phyloP scores from a whole-genome alignment of 164 flowering plant species.

The Piper betle region DNA sequence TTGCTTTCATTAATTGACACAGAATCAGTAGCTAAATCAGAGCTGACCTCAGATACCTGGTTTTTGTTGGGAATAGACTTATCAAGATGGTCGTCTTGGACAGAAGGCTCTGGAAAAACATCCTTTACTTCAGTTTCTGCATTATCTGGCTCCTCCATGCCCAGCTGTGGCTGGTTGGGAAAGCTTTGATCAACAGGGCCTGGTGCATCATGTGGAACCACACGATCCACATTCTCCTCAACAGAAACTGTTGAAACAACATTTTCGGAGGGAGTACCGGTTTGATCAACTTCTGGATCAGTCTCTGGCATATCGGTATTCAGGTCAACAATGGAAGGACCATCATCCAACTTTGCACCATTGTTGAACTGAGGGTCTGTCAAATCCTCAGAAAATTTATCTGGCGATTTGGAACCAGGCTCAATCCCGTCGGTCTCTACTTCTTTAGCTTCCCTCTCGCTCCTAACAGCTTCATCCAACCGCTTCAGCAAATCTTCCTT shows the following conservation, averaged over 20 bases:
- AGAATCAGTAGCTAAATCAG: conserved; percentile 77
- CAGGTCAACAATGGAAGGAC: conserved; percentile 13
- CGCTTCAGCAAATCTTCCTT: conserved; percentile 75
- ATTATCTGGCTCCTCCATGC: conserved; percentile 12
- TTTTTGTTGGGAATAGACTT: conserved; percentile 23
- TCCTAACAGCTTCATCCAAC: conserved; percentile 52
- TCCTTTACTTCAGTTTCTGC: conserved; percentile 20
- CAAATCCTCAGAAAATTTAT: conserved; percentile 5
- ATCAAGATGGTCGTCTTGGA: conserved; percentile 19
- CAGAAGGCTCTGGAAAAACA: conserved; percentile 15
- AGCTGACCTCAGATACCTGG: conserved; percentile 95
- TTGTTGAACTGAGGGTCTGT: conserved; percentile 4
- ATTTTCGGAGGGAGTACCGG: conserved; percentile 5
- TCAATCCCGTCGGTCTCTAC: conserved; percentile 18
- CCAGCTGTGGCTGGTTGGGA: not conserved
- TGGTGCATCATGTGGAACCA: not conserved
- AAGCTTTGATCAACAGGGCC: not conserved
- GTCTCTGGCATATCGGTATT: conserved; percentile 9
- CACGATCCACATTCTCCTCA: not conserved
- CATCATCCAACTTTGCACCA: conserved; percentile 15
- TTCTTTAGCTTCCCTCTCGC: conserved; percentile 31
- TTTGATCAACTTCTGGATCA: conserved; percentile 13
- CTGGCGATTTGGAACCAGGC: conserved; percentile 9
- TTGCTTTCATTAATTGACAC: conserved; percentile 78
- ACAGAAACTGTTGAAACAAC: not conserved